Evolutionary conservation across 306 rosid genomes (phyloP).

Genomic region (Biancaea sappan): DNA sequence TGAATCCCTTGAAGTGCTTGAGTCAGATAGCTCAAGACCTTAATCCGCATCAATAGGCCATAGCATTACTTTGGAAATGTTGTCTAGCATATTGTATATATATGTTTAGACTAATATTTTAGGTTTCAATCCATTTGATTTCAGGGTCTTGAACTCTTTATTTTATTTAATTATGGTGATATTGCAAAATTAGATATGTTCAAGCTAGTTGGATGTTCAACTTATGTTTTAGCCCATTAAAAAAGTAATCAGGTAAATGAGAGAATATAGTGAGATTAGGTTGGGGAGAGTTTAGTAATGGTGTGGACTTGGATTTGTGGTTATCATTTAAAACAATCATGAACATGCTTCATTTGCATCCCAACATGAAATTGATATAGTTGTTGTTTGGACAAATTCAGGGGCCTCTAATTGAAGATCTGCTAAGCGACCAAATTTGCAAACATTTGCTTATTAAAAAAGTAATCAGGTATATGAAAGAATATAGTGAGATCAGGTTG

Average conservation of each 20-base stretch:
- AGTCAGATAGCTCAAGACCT: too few species aligned
- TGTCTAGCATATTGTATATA: too few species aligned
- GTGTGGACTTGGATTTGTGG: neutral
- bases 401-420: neutral
- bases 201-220: neutral
- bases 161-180: neutral
- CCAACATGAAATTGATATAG: neutral
- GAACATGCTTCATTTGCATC: neutral
- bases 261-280: neutral
- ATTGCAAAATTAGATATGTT: neutral
- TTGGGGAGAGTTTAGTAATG: neutral
- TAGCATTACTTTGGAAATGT: too few species aligned
- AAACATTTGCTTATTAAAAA: neutral
- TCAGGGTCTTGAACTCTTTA: neutral
- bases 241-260: neutral
- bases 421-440: neutral
- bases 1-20: too few species aligned
- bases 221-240: neutral
- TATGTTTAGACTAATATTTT: slow-evolving; percentile 4
- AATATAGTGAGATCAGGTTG: neutral
- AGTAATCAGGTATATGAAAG: neutral
- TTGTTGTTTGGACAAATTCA: neutral
- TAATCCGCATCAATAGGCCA: too few species aligned
- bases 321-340: neutral
- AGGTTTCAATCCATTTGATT: neutral